Conservation (phyloP, 768 basidiomycete genomes). For the Suillus decipiens region DNA sequence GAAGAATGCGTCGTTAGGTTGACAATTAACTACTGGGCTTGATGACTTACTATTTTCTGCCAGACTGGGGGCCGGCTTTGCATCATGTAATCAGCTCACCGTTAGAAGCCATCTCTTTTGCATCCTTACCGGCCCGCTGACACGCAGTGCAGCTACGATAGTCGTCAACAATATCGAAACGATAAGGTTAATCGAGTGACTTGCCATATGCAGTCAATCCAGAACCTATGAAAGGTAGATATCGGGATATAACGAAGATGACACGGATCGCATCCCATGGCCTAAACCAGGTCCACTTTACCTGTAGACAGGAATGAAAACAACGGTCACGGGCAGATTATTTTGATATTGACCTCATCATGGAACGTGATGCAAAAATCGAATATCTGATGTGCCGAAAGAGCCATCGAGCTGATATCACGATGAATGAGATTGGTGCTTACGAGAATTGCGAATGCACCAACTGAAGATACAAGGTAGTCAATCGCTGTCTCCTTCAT, state of each 20-base stretch:
- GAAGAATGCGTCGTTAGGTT: background rate
- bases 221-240: conserved; percentile 20
- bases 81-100: conserved; percentile 5
- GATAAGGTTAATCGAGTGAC: conserved; percentile 9
- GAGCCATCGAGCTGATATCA: too few relatives aligned
- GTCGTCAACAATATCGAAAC: background rate
- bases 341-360: conserved; percentile 7
- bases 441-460: conserved; percentile 21
- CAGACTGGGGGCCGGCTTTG: background rate
- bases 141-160: conserved; percentile 3
- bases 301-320: conserved; percentile 11
- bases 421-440: background rate
- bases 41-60: conserved; percentile 16
- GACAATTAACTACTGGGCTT: background rate
- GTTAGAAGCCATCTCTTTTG: background rate
- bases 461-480: conserved; percentile 12
- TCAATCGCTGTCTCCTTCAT: background rate
- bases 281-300: conserved; percentile 22
- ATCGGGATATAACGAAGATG: conserved; percentile 22
- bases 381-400: conserved; percentile 7
- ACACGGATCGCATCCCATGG: conserved; percentile 18
- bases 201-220: conserved; percentile 19
- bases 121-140: conserved; percentile 7
- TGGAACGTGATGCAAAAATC: conserved; percentile 16
- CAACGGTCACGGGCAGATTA: too few relatives aligned